Evolutionary conservation across 2,329 filamentous ascomycete species (phyloP).

Genomic region (Sarocladiaceae sp.): DNA sequence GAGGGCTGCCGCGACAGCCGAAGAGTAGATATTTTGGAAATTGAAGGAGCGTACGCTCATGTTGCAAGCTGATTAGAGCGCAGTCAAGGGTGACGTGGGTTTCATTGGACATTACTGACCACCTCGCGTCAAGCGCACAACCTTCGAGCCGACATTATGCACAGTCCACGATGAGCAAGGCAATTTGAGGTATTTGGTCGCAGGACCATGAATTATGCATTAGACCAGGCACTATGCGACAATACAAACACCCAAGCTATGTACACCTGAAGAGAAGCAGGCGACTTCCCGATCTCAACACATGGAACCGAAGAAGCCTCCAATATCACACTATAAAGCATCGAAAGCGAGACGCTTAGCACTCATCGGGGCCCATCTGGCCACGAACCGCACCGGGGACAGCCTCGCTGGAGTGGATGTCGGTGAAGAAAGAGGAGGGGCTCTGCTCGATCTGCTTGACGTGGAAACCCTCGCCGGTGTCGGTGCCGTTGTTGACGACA

Average conservation of each 20-base stretch:
- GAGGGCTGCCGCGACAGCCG: not conserved
- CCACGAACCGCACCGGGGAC: slow-evolving; percentile 46
- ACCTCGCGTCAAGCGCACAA: too few species aligned
- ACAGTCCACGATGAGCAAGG: too few species aligned
- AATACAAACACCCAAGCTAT: not conserved
- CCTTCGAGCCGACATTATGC: too few species aligned
- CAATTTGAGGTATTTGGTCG: not conserved
- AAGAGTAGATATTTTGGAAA: slow-evolving; percentile 6
- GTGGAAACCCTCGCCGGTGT: slow-evolving; percentile 37
- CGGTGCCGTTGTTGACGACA: slow-evolving; percentile 20
- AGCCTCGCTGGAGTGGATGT: slow-evolving; percentile 43
- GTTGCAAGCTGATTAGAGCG: too few species aligned
- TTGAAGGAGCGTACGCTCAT: too few species aligned
- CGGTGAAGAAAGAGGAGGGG: slow-evolving; percentile 44
- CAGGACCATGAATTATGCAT: not conserved
- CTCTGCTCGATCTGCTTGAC: slow-evolving; percentile 44
- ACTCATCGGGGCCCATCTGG: slow-evolving; percentile 28
- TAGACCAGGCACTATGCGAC: not conserved
- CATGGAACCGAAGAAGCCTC: too few species aligned
- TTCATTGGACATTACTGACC: not conserved
- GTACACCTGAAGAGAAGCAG: not conserved
- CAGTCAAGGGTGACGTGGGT: too few species aligned
- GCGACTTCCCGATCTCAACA: too few species aligned
- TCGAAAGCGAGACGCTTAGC: too few species aligned
- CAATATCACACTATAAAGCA: too few species aligned